Evolutionary conservation across 2,329 filamentous ascomycete genomes (phyloP), one percentile per base, ranked within the genome.

Genomic region (Colletotrichum acutatum): DNA sequence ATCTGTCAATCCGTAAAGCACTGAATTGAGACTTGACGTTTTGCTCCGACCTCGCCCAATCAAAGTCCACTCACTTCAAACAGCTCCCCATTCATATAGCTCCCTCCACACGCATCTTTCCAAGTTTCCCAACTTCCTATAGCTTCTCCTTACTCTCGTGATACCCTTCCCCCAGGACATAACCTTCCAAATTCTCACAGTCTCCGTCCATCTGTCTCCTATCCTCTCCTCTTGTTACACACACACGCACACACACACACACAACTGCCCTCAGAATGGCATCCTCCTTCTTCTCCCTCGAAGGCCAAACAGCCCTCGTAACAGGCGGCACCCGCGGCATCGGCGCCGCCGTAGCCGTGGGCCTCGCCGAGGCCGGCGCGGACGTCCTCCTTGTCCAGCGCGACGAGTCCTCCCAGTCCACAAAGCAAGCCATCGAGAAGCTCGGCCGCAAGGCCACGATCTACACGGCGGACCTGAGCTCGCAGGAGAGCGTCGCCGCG

Each of bases 391-490:
- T 90, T 32, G 82, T 90, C 58, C 88, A 90, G 86, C 82, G 86
- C 61, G 84, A 86, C 72, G 81, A 82, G 16, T 79, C 79, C 19
- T 80, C 80, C 34, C 84, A 82, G 4, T 78, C 81, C 49, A 95
- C 93, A 9, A 89, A 90, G 77, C 80, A 89, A 53, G 85, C 87
- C 14, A 87, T 95, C 78, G 88, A 90, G 79, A 84, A 87, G 52
- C 88, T 94, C 7, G 92, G 91, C 73, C 91, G 93, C 76, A 91
- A 89, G 79, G 90, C 88, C 57, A 84, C 82, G 68, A 90, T 95
- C 79, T 93, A 94, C 84, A 90, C 87, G 1, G 91, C 90, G 22
- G 93, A 96, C 82, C 90, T 95, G 30, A 86, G 90, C 52, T 90
- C 87, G 2, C 80, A 85, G n/a, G 78, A 84, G 24, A 89, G 90